Base-by-base conservation (phyloP, 768 basidiomycete genomes). In the Dioszegia crocea region DNA sequence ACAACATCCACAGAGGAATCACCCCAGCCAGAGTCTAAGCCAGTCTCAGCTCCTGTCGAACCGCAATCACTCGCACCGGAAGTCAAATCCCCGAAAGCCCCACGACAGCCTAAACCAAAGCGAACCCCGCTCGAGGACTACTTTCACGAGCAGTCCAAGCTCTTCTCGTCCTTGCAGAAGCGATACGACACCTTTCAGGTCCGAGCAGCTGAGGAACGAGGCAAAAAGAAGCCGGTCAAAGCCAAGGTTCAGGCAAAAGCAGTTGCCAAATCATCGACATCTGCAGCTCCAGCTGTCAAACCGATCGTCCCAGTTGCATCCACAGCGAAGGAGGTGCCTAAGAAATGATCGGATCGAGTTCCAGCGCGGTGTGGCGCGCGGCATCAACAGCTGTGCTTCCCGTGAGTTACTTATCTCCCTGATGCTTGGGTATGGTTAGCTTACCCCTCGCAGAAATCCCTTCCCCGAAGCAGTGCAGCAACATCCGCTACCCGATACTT, bases 71-170 rank as follows among this genome's bases (percentile, higher is more conserved):
- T 14, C 33, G 33, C 33, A 33, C 8, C 33, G 8, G 33, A 33
- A 8, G 4, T 3, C 9, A 51, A 23, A 6, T 38, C 19, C 16
- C 38, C 38, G 4, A 40, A 39, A 26, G 30, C 21, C 8, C 8
- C 51, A 24, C 51, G 31, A 16, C 6, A 29, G 30, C 14, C 33
- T 14, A 24, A 53, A 16, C 16, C 51, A 5, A 53, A 53, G 19
- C 40, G 48, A 10, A 45, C 46, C 29, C 60, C 57, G 8, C 53
- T 62, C 29, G 60, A 67, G 41, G 66, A 64, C 41, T 71, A 68
- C 39, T 68, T 71, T 41, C 33, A 54, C 53, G 59, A 71, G 44
- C 69, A 67, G 39, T 47, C 61, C 29, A 71, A 66, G 46, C 61
- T 71, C 33, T 66, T 63, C 44, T 26, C 45, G 10, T 46, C 55